A percentile compares a stretch with the other conserved stretches of the same genome.
phyloP scores from a whole-genome alignment of 2,329 filamentous ascomycete genomes.

The Sphaerulina populicola region DNA sequence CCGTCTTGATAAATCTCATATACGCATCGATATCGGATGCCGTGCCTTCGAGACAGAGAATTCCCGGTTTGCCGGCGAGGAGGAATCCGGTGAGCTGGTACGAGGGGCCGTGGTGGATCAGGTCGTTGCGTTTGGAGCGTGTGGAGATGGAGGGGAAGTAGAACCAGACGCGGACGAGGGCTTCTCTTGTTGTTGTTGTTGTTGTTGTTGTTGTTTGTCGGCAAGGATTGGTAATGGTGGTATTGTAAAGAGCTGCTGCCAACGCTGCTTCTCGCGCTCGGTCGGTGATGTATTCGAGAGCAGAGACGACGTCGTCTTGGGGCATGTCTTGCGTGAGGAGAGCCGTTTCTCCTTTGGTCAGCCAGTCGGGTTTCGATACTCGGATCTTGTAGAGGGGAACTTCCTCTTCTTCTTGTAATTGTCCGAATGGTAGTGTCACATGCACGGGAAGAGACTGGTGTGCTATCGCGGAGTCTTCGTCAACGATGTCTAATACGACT shows the following conservation, averaged over 20 bases:
- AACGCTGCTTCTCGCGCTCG: slow-evolving; percentile 21
- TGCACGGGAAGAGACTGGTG: slow-evolving; percentile 1
- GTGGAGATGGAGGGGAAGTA: slow-evolving; percentile 57
- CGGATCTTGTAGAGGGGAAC: slow-evolving; percentile 31
- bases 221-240: background rate
- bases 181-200: slow-evolving; percentile 1
- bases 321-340: slow-evolving; percentile 37
- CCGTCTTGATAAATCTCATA: slow-evolving; percentile 56
- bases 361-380: slow-evolving; percentile 46
- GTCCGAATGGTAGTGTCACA: background rate
- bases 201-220: no score
- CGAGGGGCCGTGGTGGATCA: slow-evolving; percentile 46
- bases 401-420: background rate
- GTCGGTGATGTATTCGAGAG: slow-evolving; percentile 41
- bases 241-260: background rate
- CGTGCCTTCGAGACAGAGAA: slow-evolving; percentile 45
- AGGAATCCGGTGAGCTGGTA: slow-evolving; percentile 53
- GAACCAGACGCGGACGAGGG: slow-evolving; percentile 51
- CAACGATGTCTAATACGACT: background rate
- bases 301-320: slow-evolving; percentile 39
- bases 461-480: background rate
- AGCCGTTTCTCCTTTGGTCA: slow-evolving; percentile 44
- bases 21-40: slow-evolving; percentile 48
- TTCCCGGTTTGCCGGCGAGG: slow-evolving; percentile 52
- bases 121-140: slow-evolving; percentile 50